Base-by-base conservation (phyloP, 805 yeast genomes). In the Monosporozyma aerobia region DNA sequence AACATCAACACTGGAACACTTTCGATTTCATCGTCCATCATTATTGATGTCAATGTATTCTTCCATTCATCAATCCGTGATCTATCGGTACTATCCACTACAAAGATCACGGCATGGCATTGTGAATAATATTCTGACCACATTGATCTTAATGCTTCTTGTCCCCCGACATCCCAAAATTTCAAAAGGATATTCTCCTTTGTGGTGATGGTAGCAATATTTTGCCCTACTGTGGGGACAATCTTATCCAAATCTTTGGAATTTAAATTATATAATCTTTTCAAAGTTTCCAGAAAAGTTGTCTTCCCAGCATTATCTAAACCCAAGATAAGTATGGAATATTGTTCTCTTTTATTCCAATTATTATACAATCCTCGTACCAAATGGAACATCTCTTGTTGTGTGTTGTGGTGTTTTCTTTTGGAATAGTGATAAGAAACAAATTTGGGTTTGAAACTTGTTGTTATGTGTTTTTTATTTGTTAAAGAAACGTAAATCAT, bases 161-260 rank as follows among this genome's bases (percentile, higher is more conserved):
- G 99, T 11, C 99, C 99, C 10, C 98, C 98, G 43, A 92, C 82
- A 67, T 92, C 99, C 98, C 98, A 92, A 62, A 94, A 80, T 63
- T 90, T 90, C 52, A 94, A 73, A 50, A 74, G 72, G 53, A 77
- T 71, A 52, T 73, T 74, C 44, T 63, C 62, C n/a, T 67, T 62
- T 13, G 69, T 60, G 1, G 69, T 68, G n/a, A 78, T 70, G 9
- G 72, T 71, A 0, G 78, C 79, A 5, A 78, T 87, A 65, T 94
- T 94, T 66, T 94, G 99, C 3, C 99, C 99, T 47, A 92, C 95
- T 0, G 99, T 92, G 1, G 99, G 97, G 30, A 86, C 74, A 16
- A 90, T 89, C 54, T 88, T 73, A 51, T 80, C 82, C 23, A 81
- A 74, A 2, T 79, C 71, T 51, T 74, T 78, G 32, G 77, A 73